Evolutionary conservation across 2,329 filamentous ascomycete genomes (phyloP), one percentile per base, ranked within the genome.

Genomic region (Botrytis galanthina): DNA sequence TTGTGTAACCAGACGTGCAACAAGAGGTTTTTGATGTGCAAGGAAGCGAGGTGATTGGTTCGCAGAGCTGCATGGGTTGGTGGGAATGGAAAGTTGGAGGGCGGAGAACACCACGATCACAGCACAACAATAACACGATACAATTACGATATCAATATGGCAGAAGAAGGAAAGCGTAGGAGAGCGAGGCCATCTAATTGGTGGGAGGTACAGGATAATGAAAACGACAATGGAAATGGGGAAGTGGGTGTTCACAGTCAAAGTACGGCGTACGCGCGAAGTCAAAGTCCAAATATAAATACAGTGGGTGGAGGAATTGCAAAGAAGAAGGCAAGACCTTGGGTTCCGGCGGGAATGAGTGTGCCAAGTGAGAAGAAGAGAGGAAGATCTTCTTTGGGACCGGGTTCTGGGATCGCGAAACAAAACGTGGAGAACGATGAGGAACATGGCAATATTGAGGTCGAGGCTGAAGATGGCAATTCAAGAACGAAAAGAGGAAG

Each of bases 161-260:
- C 66, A 57, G 66, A 69, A 20, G 35, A 42, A 42, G 35, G 37
- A 57, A 80, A 79, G 63, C 75, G 79, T 54, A 76, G 78, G 63
- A 77, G 78, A n/a, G 76, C 74, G 14, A 75, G 75, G 26, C 78
- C 79, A 16, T 78, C 77, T 62, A 75, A 78, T 10, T 80, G 76
- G 77, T 80, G 78, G 79, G 77, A 75, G 59, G 77, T 74, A 16
- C 44, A 37, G 12, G 62, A 29, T 2, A 42, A 32, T 46, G 42
- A 26, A 35, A 29, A 61, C 46, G n/a, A 7, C 1, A 57, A 61
- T 46, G n/a, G n/a, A 3, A 32, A 57, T 29, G 29, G 16, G 20
- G 29, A 68, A n/a, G 37, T 29, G 51, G 66, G 22, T 16, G 48
- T 37, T 9, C 22, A 26, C 9, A 69, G 51, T 42, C 63, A n/a